A percentile compares a stretch with the other conserved stretches of the same genome.
Conservation (phyloP, 2,329 filamentous ascomycete species). For the Rosellinia necatrix region DNA sequence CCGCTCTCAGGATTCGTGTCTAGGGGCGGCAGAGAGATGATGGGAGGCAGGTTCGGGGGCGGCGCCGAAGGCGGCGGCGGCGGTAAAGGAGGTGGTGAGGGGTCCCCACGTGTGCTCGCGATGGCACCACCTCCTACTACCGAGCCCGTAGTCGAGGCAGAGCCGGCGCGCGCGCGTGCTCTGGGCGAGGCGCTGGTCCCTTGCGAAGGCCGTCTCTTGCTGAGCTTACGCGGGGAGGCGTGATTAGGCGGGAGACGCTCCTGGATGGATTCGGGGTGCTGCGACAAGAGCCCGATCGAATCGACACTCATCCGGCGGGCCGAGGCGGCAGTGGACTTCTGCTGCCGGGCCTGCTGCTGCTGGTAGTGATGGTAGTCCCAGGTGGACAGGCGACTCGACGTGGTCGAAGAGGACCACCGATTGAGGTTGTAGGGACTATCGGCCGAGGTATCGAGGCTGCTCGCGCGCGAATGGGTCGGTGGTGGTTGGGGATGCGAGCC, state of each 20-base stretch:
- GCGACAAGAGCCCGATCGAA: constrained; percentile 42
- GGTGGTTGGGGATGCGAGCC: constrained; percentile 17
- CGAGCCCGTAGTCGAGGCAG: neutral
- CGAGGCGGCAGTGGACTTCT: constrained; percentile 39
- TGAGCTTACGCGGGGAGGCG: constrained; percentile 36
- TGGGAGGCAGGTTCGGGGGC: constrained; percentile 47
- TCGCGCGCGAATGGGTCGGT: constrained; percentile 31
- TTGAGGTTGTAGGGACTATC: constrained; percentile 55
- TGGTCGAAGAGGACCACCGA: constrained; percentile 58
- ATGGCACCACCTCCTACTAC: constrained; percentile 8
- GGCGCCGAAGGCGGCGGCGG: constrained; percentile 40
- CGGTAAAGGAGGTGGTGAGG: constrained; percentile 40
- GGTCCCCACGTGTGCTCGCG: neutral
- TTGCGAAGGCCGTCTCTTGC: constrained; percentile 37
- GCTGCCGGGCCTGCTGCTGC: constrained; percentile 36
- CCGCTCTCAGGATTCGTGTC: constrained; percentile 36
- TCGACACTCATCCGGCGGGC: constrained; percentile 52
- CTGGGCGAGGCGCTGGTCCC: constrained; percentile 35
- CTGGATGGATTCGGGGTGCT: constrained; percentile 18
- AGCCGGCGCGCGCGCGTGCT: constrained; percentile 15
- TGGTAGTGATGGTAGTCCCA: constrained; percentile 32
- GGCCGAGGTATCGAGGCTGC: constrained; percentile 40
- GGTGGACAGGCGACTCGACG: constrained; percentile 52
- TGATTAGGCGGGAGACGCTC: constrained; percentile 18
- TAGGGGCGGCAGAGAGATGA: constrained; percentile 48